A percentile compares a stretch with the other conserved stretches of the same genome.
Evolutionary conservation across 1,284 basidiomycete species (phyloP).

Genomic region (Ceratobasidium theobromae): DNA sequence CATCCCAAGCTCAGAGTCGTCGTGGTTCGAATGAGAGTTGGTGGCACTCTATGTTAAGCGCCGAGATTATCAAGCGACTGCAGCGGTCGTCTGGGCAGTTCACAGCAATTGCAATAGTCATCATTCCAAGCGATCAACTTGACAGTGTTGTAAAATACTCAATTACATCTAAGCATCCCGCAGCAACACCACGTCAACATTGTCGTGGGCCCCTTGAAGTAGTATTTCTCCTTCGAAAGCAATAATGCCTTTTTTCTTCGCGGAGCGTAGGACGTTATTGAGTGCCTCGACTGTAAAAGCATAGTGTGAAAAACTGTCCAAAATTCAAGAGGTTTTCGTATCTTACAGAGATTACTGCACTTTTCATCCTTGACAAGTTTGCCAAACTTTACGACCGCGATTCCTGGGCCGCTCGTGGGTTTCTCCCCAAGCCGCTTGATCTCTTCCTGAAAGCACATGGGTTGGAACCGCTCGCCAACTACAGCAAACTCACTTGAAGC

Average conservation of each 20-base stretch:
- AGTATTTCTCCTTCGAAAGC: constrained; percentile 33
- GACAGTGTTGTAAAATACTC: neutral
- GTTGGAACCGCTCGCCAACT: neutral
- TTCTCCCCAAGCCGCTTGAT: constrained; percentile 34
- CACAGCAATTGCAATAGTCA: neutral
- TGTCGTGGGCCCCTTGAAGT: constrained; percentile 36
- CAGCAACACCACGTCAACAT: constrained; percentile 31
- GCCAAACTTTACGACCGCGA: constrained; percentile 31
- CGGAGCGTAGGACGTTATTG: constrained; percentile 33
- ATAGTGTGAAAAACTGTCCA: neutral
- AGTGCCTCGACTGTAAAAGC: constrained; percentile 33
- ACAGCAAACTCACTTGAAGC: constrained; percentile 29
- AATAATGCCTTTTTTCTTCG: constrained; percentile 34
- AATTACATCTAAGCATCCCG: neutral
- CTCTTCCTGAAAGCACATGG: constrained; percentile 16
- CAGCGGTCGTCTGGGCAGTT: neutral
- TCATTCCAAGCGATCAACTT: neutral
- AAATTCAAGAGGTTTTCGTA: neutral
- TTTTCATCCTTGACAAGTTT: constrained; percentile 34
- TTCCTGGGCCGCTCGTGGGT: constrained; percentile 20
- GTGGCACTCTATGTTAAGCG: neutral
- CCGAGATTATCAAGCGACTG: neutral
- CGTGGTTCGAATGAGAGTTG: neutral
- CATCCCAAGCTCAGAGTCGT: constrained; percentile 6
- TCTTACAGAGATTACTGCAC: constrained; percentile 36